phyloP scores from a whole-genome alignment of 768 basidiomycete genomes.

The Mycena indigotica region DNA sequence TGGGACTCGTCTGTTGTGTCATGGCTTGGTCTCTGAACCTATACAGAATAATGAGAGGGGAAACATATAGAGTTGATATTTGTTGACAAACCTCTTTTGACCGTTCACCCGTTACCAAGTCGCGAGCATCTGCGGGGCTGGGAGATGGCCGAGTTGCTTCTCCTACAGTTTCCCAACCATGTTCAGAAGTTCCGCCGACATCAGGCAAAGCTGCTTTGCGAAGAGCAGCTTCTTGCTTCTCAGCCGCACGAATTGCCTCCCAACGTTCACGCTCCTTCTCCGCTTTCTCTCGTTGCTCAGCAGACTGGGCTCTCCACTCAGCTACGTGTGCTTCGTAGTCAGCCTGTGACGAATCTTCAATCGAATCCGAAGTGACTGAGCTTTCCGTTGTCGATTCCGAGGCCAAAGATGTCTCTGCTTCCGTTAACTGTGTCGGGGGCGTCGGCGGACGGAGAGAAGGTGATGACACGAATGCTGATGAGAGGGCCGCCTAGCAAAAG shows the following conservation, averaged over 20 bases:
- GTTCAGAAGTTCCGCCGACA: conserved; percentile 24
- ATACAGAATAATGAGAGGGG: too few species aligned
- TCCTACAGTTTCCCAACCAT: conserved; percentile 43
- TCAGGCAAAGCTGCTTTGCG: conserved; percentile 35
- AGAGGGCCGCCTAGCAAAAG: conserved; percentile 33
- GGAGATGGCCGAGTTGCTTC: conserved; percentile 28
- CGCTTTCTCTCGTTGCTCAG: conserved; percentile 72
- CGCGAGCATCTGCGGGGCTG: conserved; percentile 42
- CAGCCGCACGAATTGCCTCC: conserved; percentile 65
- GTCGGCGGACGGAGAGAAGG: conserved; percentile 25
- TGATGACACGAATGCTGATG: conserved; percentile 34
- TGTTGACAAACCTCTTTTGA: conserved; percentile 32
- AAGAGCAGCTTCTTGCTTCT: conserved; percentile 46
- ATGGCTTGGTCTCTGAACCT: too few species aligned
- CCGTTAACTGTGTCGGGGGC: conserved; percentile 3
- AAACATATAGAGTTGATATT: too few species aligned
- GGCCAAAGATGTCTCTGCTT: conserved; percentile 1
- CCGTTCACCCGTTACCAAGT: conserved; percentile 42
- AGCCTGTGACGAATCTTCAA: conserved; percentile 60
- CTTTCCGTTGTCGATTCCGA: conserved; percentile 20
- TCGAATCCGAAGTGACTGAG: conserved; percentile 19
- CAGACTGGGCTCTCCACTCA: conserved; percentile 72
- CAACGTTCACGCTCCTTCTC: conserved; percentile 73
- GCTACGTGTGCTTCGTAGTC: conserved; percentile 71
- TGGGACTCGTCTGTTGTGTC: conserved; percentile 50